Conservation (phyloP, 2,329 filamentous ascomycete genomes). For the Exserohilum rostratum region DNA sequence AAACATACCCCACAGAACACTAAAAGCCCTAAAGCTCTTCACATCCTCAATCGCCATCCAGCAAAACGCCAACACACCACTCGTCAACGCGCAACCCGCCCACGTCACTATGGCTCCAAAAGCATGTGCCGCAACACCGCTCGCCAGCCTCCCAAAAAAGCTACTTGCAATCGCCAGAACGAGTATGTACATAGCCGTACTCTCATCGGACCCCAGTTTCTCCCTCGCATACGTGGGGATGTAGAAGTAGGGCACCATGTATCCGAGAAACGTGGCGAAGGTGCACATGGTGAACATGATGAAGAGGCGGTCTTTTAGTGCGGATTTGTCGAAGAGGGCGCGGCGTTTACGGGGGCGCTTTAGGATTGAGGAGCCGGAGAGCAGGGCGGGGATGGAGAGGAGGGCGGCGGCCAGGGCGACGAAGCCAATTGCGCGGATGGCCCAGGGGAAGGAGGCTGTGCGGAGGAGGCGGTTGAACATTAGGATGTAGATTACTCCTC, state of each 20-base stretch:
- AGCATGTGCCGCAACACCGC: slow-evolving; percentile 41
- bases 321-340: slow-evolving; percentile 41
- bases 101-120: slow-evolving; percentile 43
- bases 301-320: slow-evolving; percentile 42
- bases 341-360: slow-evolving; percentile 39
- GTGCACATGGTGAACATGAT: slow-evolving; percentile 44
- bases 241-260: slow-evolving; percentile 49
- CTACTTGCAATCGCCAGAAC: slow-evolving; percentile 42
- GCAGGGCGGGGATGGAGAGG: slow-evolving; percentile 44
- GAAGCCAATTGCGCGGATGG: slow-evolving; percentile 45
- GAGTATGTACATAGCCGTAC: slow-evolving; percentile 40
- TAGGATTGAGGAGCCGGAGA: slow-evolving; percentile 37
- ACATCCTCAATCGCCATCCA: slow-evolving; percentile 44
- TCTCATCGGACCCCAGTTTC: slow-evolving; percentile 36
- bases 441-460: slow-evolving; percentile 42
- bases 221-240: slow-evolving; percentile 45
- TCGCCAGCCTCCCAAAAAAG: slow-evolving; percentile 43
- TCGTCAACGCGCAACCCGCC: slow-evolving; percentile 37
- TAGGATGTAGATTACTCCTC: slow-evolving; percentile 46
- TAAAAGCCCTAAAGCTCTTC: slow-evolving; percentile 40
- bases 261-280: slow-evolving; percentile 46
- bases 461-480: slow-evolving; percentile 43
- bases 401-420: slow-evolving; percentile 39
- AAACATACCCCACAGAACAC: slow-evolving; percentile 44
- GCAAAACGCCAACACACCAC: slow-evolving; percentile 35